phyloP scores from a whole-genome alignment of 2,329 filamentous ascomycete genomes.

The Lecanicillium sp. region DNA sequence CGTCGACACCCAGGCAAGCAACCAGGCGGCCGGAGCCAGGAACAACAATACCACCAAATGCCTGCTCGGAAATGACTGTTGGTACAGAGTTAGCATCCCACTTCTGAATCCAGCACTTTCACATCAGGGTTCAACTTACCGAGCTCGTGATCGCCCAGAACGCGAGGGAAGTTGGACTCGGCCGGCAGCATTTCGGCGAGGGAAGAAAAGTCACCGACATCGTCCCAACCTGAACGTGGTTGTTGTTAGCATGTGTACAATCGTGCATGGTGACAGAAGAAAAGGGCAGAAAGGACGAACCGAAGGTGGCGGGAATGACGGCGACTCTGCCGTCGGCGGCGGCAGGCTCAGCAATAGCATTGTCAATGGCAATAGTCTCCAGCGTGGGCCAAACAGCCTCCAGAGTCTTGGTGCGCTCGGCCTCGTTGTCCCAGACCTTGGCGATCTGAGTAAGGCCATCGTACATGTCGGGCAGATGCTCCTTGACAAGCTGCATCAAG shows the following conservation, averaged over 20 bases:
- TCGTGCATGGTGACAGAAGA: too few species aligned
- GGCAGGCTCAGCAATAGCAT: constrained; percentile 19
- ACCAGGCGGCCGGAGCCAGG: constrained; percentile 17
- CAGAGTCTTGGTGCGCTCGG: constrained; percentile 12
- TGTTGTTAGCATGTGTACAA: constrained; percentile 6
- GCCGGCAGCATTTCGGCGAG: constrained; percentile 19
- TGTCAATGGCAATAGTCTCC: constrained; percentile 19
- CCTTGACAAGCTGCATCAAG: constrained; percentile 17
- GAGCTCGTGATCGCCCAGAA: constrained; percentile 16
- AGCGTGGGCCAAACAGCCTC: constrained; percentile 17
- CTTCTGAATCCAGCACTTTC: not conserved
- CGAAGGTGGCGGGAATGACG: constrained; percentile 18
- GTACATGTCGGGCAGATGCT: constrained; percentile 16
- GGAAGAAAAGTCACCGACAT: constrained; percentile 19
- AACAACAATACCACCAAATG: constrained; percentile 18
- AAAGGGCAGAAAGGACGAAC: too few species aligned
- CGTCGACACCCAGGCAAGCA: constrained; percentile 18
- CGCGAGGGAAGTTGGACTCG: constrained; percentile 15
- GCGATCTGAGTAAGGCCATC: constrained; percentile 15
- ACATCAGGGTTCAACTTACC: constrained; percentile 9
- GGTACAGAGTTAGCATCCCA: not conserved
- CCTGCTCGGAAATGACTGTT: constrained; percentile 17
- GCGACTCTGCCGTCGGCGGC: constrained; percentile 18
- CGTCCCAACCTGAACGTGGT: constrained; percentile 14
- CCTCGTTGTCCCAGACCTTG: constrained; percentile 17